Base-by-base conservation (phyloP, 768 basidiomycete genomes). In the Boletus tomentosulus region DNA sequence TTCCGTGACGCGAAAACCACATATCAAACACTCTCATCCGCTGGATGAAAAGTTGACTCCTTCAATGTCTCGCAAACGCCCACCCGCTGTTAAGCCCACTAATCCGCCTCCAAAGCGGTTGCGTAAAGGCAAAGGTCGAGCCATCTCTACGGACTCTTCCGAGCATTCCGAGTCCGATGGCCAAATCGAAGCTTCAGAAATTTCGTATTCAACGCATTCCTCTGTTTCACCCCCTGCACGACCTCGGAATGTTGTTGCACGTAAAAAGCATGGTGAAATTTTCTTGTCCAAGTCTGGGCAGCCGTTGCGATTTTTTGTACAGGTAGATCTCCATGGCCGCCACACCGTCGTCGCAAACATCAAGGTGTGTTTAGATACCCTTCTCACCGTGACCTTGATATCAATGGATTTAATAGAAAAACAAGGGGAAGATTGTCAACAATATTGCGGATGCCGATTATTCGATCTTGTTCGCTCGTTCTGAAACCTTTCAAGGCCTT, bases 261-360 rank as follows among this genome's bases (percentile, higher is more conserved):
- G 10, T 33, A 67, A 57, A 46, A 61, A 51, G 57, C 53, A 43
- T 19, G 64, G 64, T 25, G 68, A 72, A 42, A 62, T 86, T 24
- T 86, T 87, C 53, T 66, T 63, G 24, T 68, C 69, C 0, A 63
- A 66, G 24, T 62, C 70, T 33, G 85, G 81, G 3, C 61, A 68
- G 48, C 70, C 77, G 0, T 60, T 83, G 44, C 65, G 71, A 12
- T 87, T 89, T 58, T 87, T 81, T 58, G 83, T 89, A 34, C 85
- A 87, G 62, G 73, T 88, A n/a, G 85, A 85, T 58, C 71, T 85
- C 1, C 75, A 76, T 42, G 79, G 80, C 47, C 76, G 87, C 24
- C 69, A 72, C 15, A 66, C 71, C 1, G 63, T 84, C 27, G 76
- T 85, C 24, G 71, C 71, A 43, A 69, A 73, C 8, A 84, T 90